Evolutionary conservation across 495 filamentous ascomycete genomes (phyloP).

Genomic region (Thozetella sp.): DNA sequence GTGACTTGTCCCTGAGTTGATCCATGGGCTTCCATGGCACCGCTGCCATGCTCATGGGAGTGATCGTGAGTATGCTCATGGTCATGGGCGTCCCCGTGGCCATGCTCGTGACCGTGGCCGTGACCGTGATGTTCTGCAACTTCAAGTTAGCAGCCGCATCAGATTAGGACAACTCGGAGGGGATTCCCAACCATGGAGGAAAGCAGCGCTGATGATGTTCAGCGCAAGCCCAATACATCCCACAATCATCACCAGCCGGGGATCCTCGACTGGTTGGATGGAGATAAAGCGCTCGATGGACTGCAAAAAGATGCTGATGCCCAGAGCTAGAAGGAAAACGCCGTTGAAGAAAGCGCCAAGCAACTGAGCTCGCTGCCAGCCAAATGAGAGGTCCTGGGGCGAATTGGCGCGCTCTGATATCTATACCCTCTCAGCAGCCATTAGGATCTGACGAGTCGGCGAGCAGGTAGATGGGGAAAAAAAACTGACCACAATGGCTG

Average conservation of each 20-base stretch:
- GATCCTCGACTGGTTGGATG: slow-evolving; percentile 59
- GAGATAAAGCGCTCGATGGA: slow-evolving; percentile 83
- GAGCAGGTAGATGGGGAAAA: slow-evolving; percentile 1
- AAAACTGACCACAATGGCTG: slow-evolving; percentile 70
- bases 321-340: slow-evolving; percentile 90
- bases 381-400: slow-evolving; percentile 40
- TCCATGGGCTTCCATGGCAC: not conserved
- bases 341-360: slow-evolving; percentile 95
- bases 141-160: not conserved
- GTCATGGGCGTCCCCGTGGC: slow-evolving; percentile 31
- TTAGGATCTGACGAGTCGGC: not conserved
- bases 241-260: slow-evolving; percentile 76
- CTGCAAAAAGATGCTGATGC: slow-evolving; percentile 89
- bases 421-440: slow-evolving; percentile 17
- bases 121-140: slow-evolving; percentile 32
- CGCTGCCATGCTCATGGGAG: not conserved
- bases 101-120: slow-evolving; percentile 22
- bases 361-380: slow-evolving; percentile 93
- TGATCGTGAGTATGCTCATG: slow-evolving; percentile 62
- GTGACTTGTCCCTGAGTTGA: slow-evolving; percentile 6
- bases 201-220: slow-evolving; percentile 78
- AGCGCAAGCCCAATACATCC: slow-evolving; percentile 79
- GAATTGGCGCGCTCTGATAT: slow-evolving; percentile 40
- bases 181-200: slow-evolving; percentile 79
- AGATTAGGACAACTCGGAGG: not conserved